Base-by-base conservation (phyloP, 73 alveolate genomes). In the Paramecium sonneborni region DNA sequence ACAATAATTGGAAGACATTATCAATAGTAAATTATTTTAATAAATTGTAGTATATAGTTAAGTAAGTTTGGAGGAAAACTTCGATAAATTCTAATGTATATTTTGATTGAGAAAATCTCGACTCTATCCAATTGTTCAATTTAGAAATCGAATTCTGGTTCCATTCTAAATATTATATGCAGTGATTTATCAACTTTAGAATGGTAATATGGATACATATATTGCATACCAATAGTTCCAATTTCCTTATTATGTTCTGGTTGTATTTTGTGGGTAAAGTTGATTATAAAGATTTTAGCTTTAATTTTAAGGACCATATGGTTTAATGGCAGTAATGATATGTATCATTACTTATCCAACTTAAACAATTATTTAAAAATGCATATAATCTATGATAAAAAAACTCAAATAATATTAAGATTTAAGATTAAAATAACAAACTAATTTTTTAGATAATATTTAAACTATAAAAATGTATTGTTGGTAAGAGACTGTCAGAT, bases 401-500 rank as follows among this genome's bases (percentile, higher is more conserved):
- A 41, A 12, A 41, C 84, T 57, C 18, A 85, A 44, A 55, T 24
- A 41, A 34, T 57, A 38, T n/a, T 52, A 69, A 6, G 96, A 93
- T 88, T 56, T 35, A 52, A 85, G 96, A 56, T 62, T 93, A 20
- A 70, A 93, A 32, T 30, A 69, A 3, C 30, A 57, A 26, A 85
- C 43, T 20, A 85, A 93, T 1, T 48, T 92, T 46, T 62, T 30
- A 62, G 95, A 92, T 5, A 93, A 93, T 14, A 92, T 92, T 23
- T 18, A 62, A 92, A 58, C 57, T 12, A 84, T 92, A 9, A 92
- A 92, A 52, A 69, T 92, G 92, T 85, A 92, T 85, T 90, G 76
- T 21, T 92, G 95, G 95, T 93, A 92, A 41, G 58, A 57, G 41
- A 24, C 92, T 14, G 30, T 85, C 1, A 43, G 48, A 55, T 43